Conservation (phyloP, 257 asterid species). For the Marsdenia floribunda region DNA sequence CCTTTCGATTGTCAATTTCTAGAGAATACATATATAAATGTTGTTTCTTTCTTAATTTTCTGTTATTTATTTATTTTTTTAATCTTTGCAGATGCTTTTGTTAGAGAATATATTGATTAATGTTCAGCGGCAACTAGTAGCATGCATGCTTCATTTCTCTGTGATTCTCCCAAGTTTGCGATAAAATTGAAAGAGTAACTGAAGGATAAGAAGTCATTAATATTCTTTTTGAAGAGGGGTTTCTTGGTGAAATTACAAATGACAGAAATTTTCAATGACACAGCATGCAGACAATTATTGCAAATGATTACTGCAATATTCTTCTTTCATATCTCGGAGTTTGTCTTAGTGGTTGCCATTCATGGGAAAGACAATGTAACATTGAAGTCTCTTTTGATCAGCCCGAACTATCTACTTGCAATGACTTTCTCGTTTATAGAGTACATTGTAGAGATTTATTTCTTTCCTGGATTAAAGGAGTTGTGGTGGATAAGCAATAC, state of each 20-base stretch:
- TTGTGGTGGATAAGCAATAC: constrained; percentile 61
- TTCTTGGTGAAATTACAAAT: constrained; percentile 30
- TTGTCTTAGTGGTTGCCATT: constrained; percentile 48
- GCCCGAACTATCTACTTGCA: constrained; percentile 56
- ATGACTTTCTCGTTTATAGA: constrained; percentile 65
- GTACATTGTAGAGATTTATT: constrained; percentile 57
- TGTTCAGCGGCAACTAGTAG: too few species aligned
- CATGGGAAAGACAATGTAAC: constrained; percentile 64
- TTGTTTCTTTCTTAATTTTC: too few species aligned
- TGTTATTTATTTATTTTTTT: too few species aligned
- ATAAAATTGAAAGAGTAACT: constrained; percentile 12
- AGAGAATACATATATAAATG: too few species aligned
- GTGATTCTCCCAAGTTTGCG: constrained; percentile 45
- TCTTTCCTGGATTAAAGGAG: constrained; percentile 63
- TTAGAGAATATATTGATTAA: too few species aligned
- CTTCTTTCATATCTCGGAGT: constrained; percentile 76
- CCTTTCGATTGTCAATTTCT: too few species aligned
- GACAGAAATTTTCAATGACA: constrained; percentile 55
- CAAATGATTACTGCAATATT: constrained; percentile 61
- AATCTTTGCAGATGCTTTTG: too few species aligned
- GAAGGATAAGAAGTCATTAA: constrained; percentile 3
- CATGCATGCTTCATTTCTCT: constrained; percentile 15
- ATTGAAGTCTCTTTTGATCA: constrained; percentile 69
- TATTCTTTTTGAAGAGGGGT: constrained; percentile 21
- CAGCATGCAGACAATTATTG: constrained; percentile 58